Evolutionary conservation across 73 alveolate species (phyloP), one percentile per base, ranked within the genome.

Genomic region (Loxodes magnus): DNA sequence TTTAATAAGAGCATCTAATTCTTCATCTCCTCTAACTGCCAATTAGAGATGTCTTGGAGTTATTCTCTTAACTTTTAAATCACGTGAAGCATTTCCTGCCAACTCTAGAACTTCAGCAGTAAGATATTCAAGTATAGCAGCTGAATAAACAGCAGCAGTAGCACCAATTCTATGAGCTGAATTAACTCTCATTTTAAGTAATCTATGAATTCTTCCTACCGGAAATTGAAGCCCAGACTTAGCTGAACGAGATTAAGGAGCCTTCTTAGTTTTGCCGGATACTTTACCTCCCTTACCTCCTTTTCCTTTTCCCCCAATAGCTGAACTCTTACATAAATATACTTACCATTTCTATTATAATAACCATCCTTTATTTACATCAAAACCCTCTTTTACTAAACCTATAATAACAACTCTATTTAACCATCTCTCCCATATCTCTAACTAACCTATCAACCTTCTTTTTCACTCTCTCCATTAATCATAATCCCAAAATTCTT

Each of bases 1-100:
- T 68, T 81, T 89, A 54, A 93, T 82, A 50, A 93, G 70, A 29
- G 82, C 72, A 68, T 93, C 98, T 7, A 93, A 84, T 66, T 86
- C 99, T 63, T 93, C 97, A 54, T 93, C 97, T 22, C 99, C 99
- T 82, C 98, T 85, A 51, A 93, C 90, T 15, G 97, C 98, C 7
- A 51, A 36, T 2, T 51, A 62, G 2, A 54, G 21, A 54, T 54
- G 67, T 2, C 67, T 28, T 5, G 67, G 67, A 41, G 53, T 31
- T 7, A 54, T 54, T 31, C 67, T 28, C 33, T 54, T 37, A 28
- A 37, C 67, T 17, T 51, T 33, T 31, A 35, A 2, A 33, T 93
- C 99, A 65, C 90, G 88, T 65, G 93, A 66, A 14, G 97, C 98
- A 68, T 86, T 89, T 19, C 99, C 99, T 25, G 99, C 99, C 42